Base-by-base conservation (phyloP, 257 asterid species). In the Craterostigma plantagineum region DNA sequence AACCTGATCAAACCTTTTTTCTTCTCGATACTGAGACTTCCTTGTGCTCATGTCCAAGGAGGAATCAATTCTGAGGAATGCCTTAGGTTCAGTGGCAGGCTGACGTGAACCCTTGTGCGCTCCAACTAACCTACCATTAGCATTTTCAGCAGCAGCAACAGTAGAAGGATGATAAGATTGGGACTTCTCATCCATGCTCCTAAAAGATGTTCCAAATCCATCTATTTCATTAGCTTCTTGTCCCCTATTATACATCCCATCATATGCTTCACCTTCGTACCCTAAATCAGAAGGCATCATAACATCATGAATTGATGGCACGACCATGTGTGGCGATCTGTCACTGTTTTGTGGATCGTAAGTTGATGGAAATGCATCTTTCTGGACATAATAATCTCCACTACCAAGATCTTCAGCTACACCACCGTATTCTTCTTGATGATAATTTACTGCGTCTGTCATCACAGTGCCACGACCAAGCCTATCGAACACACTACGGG, bases 401-500 rank as follows among this genome's bases (percentile, higher is more conserved):
- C 38, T 63, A 45, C 38, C 63, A 27, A 45, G 65, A 53, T 50
- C 73, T 46, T 58, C 81, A 60, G 57, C 52, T 67, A 46, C 44
- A 59, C 34, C 67, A 55, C 48, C 63, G 48, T 64, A 45, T 58
- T 70, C 87, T 7, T 41, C 18, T 34, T 38, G 55, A 53, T 60
- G 12, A 18, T 11, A 61, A 53, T 52, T 47, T 46, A 51, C 38
- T 43, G 63, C 55, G 55, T 71, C 61, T 15, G 66, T 54, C 44
- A 45, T 55, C 56, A 60, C 71, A 18, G 42, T 46, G 55, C 67
- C 70, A 60, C 61, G 76, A 53, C 92, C 92, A 55, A 83, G 84
- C 65, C 99, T 77, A 73, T 77, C 87, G 63, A 83, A 90, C 64
- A 90, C 95, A 57, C 66, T 80, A 48, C 71, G 68, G 9, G 83